Percentiles rank a stretch among this genome's conserved stretches.
These are phyloP conservation scores for Pichia pseudocactophila DNA, from an alignment of 805 yeast genomes.

Conservation along the genomic window DNA sequence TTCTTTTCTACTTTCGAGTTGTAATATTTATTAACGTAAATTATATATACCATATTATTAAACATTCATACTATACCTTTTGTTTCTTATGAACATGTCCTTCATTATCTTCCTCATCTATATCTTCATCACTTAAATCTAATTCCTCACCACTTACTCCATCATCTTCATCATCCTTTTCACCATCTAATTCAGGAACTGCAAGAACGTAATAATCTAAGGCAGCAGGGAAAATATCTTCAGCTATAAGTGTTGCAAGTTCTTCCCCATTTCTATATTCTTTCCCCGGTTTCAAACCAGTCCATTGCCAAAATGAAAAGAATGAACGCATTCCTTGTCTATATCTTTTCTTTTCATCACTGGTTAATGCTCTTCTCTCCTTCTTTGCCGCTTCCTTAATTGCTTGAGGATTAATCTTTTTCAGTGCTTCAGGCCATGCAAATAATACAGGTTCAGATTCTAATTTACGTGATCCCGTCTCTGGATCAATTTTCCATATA, in stretches of 20 bases:
- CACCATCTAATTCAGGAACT: conserved; percentile 48
- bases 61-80: neutral
- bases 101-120: conserved; percentile 23
- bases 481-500: conserved; percentile 33
- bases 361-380: conserved; percentile 28
- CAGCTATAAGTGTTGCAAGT: conserved; percentile 60
- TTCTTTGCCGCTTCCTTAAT: conserved; percentile 32
- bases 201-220: conserved; percentile 75
- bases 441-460: conserved; percentile 46
- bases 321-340: conserved; percentile 72
- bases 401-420: conserved; percentile 43
- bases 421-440: conserved; percentile 62
- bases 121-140: conserved; percentile 33
- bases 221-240: conserved; percentile 80
- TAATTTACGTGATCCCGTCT: conserved; percentile 47
- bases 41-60: neutral
- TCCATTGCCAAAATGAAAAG: conserved; percentile 83
- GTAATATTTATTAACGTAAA: conserved; percentile 5
- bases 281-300: conserved; percentile 68
- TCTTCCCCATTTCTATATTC: conserved; percentile 76
- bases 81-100: conserved; percentile 10
- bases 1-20: conserved; percentile 14
- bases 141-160: conserved; percentile 39
- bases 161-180: conserved; percentile 41
- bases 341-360: conserved; percentile 50